Evolutionary conservation across 2,329 filamentous ascomycete genomes (phyloP).

Genomic region (Cordyceps militaris): DNA sequence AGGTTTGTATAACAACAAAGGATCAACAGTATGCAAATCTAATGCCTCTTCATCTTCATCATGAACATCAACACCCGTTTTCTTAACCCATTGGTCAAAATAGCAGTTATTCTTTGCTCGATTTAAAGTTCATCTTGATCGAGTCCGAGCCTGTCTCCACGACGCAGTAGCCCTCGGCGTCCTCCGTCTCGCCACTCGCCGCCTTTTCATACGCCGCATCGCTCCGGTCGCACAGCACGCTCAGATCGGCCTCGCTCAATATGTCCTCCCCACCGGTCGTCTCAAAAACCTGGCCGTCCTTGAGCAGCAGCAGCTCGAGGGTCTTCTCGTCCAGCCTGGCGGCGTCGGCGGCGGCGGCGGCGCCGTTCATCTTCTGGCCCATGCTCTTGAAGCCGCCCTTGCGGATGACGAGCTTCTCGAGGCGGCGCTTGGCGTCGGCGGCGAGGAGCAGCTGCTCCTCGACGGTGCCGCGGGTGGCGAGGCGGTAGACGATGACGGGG

Average conservation of each 20-base stretch:
- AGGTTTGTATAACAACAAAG: neutral
- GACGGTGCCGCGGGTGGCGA: conserved; percentile 88
- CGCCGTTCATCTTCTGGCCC: conserved; percentile 49
- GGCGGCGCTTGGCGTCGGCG: conserved; percentile 81
- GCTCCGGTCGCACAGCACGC: conserved; percentile 69
- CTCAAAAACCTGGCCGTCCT: conserved; percentile 63
- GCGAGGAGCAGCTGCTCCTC: conserved; percentile 81
- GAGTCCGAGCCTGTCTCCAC: conserved; percentile 66
- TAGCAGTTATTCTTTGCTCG: conserved; percentile 18
- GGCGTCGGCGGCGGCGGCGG: conserved; percentile 38
- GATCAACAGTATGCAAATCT: neutral
- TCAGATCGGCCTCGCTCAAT: conserved; percentile 68
- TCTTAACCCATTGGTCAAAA: neutral
- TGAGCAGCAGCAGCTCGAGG: conserved; percentile 55
- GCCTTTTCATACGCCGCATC: conserved; percentile 61
- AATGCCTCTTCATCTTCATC: neutral
- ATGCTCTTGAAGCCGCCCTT: conserved; percentile 78
- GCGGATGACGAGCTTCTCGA: conserved; percentile 93
- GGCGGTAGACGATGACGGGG: conserved; percentile 86
- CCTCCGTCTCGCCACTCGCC: conserved; percentile 64
- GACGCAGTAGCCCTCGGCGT: conserved; percentile 64
- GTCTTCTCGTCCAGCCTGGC: conserved; percentile 54
- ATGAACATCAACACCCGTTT: neutral
- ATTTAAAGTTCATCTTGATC: conserved; percentile 32
- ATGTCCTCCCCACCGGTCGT: conserved; percentile 56